Base-by-base conservation (phyloP, 2,329 filamentous ascomycete genomes). In the Gliomastix tumulicola region DNA sequence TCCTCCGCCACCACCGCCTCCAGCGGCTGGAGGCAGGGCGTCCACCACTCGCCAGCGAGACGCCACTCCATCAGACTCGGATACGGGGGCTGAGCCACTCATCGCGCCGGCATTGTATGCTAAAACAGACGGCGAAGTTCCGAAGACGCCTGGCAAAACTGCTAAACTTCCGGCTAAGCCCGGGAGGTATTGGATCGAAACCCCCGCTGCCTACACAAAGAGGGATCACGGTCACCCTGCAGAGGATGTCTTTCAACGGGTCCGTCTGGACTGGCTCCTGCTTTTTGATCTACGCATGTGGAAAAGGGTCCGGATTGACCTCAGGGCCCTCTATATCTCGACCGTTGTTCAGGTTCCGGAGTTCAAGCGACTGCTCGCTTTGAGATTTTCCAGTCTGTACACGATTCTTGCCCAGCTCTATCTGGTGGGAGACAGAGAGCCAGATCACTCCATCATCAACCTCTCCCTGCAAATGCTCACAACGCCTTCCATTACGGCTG, bases 391-490 rank as follows among this genome's bases (percentile, higher is more conserved):
- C 36, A 90, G 88, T 1, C 71, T 98, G 4, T 98, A 98, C 61
- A 97, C 92, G 3, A 86, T 85, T 3, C 66, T 98, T 33, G 89
- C 92, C 6, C 90, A 98, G 56, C 69, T 98, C 4, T 98, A 97
- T 56, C 75, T 98, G 21, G 92, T 98, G 45, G 90, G 90, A 12
- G 92, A 98, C 54, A 76, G 92, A 44, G 92, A 98, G 57, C 92
- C 92, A 3, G 92, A 98, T 53, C 90, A 97, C 59, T 97, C 90
- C 10, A 97, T 98, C 54, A 95, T 98, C 68, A 96, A 96, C 54
- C 76, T 98, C 25, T 97, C 90, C 5, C 68, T 97, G 21, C 92
- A 98, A 55, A 94, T 98, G 78, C 69, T 98, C 43, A 98, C 92
- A 0, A 96, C 92, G 0, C 89, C 92, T 3, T 94, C 90, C 0